These are phyloP conservation scores for Colletotrichum echinochloae DNA, from an alignment of 2,329 filamentous ascomycete species.

Conservation along the genomic window DNA sequence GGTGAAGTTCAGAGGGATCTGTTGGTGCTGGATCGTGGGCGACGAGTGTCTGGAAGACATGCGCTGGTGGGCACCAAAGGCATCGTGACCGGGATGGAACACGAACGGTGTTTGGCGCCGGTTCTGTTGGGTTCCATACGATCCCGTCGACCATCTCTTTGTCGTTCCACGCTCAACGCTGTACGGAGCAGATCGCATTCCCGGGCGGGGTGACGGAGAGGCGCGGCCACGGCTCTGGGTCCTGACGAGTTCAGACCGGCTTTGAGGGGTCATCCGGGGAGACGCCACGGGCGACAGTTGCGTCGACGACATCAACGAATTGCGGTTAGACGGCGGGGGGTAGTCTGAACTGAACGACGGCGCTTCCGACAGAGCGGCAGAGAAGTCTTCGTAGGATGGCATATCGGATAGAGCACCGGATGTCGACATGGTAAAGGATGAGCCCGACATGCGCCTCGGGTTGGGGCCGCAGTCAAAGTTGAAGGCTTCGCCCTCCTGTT, in stretches of 20 bases:
- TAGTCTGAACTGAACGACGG: constrained; percentile 76
- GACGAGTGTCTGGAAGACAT: constrained; percentile 67
- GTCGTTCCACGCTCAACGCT: constrained; percentile 73
- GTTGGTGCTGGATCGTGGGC: constrained; percentile 58
- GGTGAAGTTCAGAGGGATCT: constrained; percentile 65
- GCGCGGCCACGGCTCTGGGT: constrained; percentile 76
- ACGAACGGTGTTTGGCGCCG: constrained; percentile 71
- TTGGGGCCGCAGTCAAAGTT: constrained; percentile 65
- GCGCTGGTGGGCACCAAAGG: constrained; percentile 67
- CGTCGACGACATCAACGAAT: constrained; percentile 77
- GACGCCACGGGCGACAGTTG: constrained; percentile 80
- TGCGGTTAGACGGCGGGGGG: constrained; percentile 74
- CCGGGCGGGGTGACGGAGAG: constrained; percentile 77
- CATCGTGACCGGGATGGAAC: constrained; percentile 71
- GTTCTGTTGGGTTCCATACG: constrained; percentile 69
- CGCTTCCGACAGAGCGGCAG: constrained; percentile 73
- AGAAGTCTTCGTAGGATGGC: constrained; percentile 78
- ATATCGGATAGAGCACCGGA: constrained; percentile 74
- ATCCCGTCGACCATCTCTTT: constrained; percentile 84
- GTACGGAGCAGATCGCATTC: constrained; percentile 77
- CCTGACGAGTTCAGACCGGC: constrained; percentile 70
- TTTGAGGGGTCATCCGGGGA: constrained; percentile 72
- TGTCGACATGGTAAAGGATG: constrained; percentile 79
- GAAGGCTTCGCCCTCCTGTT: constrained; percentile 61
- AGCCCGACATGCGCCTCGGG: constrained; percentile 75